Evolutionary conservation across 2,329 filamentous ascomycete species (phyloP).

Genomic region (Diaporthe ampelina): DNA sequence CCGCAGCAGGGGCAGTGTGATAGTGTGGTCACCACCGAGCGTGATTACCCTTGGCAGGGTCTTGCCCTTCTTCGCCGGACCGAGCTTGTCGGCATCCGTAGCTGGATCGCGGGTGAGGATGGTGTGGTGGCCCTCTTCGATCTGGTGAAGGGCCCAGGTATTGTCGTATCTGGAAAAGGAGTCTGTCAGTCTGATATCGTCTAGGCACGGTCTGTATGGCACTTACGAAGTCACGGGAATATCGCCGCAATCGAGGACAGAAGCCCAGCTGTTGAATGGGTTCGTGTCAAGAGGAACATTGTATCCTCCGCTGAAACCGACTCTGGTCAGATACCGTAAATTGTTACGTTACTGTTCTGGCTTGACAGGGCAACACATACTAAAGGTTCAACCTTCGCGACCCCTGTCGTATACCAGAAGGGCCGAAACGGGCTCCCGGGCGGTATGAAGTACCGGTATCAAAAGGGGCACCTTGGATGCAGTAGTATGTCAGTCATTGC

Average conservation of each 20-base stretch:
- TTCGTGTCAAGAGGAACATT: constrained; percentile 86
- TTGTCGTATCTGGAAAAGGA: constrained; percentile 79
- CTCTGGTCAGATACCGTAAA: constrained; percentile 51
- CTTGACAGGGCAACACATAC: constrained; percentile 64
- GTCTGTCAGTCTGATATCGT: not conserved
- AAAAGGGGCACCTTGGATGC: constrained; percentile 77
- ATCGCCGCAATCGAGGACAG: constrained; percentile 85
- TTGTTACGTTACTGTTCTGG: constrained; percentile 12
- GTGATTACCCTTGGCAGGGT: constrained; percentile 87
- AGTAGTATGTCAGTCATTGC: not conserved
- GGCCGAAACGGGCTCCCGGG: constrained; percentile 86
- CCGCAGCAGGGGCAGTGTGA: constrained; percentile 70
- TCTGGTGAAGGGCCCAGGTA: constrained; percentile 83
- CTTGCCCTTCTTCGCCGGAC: constrained; percentile 79
- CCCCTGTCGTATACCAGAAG: constrained; percentile 87
- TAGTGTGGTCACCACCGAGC: constrained; percentile 75
- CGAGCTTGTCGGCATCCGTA: constrained; percentile 76
- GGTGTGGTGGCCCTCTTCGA: constrained; percentile 85
- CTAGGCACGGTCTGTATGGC: no score
- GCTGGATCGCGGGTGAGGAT: constrained; percentile 79
- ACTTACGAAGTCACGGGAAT: constrained; percentile 86
- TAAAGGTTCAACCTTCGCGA: constrained; percentile 89
- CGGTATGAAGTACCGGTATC: constrained; percentile 90
- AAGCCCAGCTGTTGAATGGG: constrained; percentile 86
- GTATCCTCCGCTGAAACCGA: constrained; percentile 79